Conservation (phyloP, 2,329 filamentous ascomycete species). For the Xylariaceae sp. region DNA sequence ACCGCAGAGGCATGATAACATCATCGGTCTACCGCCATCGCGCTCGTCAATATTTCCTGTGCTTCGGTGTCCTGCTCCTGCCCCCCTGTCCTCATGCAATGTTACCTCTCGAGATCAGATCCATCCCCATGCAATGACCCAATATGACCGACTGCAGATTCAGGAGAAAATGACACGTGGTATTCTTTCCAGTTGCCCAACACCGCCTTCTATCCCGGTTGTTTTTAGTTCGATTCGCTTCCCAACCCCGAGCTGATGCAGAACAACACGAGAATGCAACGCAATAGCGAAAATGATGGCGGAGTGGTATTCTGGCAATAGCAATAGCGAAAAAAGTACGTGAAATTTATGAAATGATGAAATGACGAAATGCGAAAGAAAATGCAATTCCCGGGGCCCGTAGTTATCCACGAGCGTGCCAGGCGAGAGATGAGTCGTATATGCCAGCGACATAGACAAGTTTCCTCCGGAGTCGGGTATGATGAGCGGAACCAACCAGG, state of each 20-base stretch:
- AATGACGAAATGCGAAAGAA: background rate
- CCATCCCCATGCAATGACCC: background rate
- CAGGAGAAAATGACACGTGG: conserved; percentile 9
- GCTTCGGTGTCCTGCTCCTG: background rate
- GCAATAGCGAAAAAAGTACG: too few species aligned
- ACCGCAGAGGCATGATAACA: background rate
- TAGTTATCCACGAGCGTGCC: background rate
- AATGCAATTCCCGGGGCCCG: background rate
- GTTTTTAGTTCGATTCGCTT: conserved; percentile 11
- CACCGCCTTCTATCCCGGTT: conserved; percentile 15
- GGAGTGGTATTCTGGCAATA: background rate
- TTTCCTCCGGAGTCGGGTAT: background rate
- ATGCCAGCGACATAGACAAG: background rate
- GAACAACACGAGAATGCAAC: conserved; percentile 1
- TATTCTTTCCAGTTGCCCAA: conserved; percentile 15
- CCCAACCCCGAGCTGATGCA: background rate
- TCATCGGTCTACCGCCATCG: background rate
- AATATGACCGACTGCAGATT: conserved; percentile 1
- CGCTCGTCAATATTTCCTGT: background rate
- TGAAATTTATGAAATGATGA: background rate
- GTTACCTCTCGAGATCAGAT: background rate
- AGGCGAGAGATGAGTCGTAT: background rate
- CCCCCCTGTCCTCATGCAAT: background rate
- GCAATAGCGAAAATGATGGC: background rate
- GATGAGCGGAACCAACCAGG: too few species aligned